phyloP scores from a whole-genome alignment of 1,284 basidiomycete species.

The Microbotryum lychnidis-dioicae region DNA sequence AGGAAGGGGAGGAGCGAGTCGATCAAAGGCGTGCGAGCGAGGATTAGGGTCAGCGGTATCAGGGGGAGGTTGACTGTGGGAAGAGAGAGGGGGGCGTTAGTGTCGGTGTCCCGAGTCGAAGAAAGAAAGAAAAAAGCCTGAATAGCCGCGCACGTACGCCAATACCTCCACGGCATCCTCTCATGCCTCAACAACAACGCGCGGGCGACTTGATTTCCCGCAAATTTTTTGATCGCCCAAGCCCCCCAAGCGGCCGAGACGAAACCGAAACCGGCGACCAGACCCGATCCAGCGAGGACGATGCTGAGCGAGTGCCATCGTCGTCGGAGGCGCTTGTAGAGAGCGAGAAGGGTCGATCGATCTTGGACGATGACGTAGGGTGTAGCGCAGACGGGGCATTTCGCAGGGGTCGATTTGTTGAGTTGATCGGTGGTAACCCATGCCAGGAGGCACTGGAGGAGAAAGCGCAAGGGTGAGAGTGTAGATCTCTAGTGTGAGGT shows the following conservation, averaged over 20 bases:
- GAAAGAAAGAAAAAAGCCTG: background rate
- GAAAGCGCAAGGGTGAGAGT: slow-evolving; percentile 63
- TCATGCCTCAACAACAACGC: slow-evolving; percentile 56
- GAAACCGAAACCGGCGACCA: slow-evolving; percentile 51
- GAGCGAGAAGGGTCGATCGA: slow-evolving; percentile 48
- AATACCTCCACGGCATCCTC: slow-evolving; percentile 48
- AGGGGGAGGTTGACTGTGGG: slow-evolving; percentile 53
- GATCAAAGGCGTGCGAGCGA: slow-evolving; percentile 43
- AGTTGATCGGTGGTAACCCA: slow-evolving; percentile 13
- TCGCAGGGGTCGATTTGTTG: slow-evolving; percentile 36
- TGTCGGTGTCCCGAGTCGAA: slow-evolving; percentile 47
- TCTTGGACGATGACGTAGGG: slow-evolving; percentile 58
- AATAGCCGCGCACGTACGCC: slow-evolving; percentile 10
- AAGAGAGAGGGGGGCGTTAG: background rate
- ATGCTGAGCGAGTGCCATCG: slow-evolving; percentile 36
- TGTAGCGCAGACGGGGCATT: slow-evolving; percentile 63
- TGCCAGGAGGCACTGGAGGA: slow-evolving; percentile 36
- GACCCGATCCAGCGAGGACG: background rate
- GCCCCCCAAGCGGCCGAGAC: slow-evolving; percentile 59
- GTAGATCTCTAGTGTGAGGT: slow-evolving; percentile 52
- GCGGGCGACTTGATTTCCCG: slow-evolving; percentile 52
- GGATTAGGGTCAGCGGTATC: slow-evolving; percentile 53
- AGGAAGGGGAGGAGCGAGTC: slow-evolving; percentile 35
- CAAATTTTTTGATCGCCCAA: slow-evolving; percentile 58
- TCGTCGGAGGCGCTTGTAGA: slow-evolving; percentile 49